A percentile compares a stretch with the other conserved stretches of the same genome.
These are phyloP conservation scores for Tetracentron sinense DNA, from an alignment of 164 flowering plant genomes.

Conservation along the genomic window DNA sequence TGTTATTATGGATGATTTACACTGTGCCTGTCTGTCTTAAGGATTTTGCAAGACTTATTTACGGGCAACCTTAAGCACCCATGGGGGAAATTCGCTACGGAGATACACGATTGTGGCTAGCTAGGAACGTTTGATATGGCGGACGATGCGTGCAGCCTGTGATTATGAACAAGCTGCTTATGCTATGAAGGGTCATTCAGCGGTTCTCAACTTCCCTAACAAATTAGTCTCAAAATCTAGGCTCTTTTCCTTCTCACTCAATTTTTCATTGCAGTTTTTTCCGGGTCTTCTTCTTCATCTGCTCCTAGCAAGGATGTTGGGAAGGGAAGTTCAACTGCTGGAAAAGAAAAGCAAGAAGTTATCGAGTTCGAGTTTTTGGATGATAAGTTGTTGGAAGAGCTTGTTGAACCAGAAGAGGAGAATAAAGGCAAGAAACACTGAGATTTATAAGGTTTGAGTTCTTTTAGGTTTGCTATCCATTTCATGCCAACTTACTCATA, in stretches of 20 bases:
- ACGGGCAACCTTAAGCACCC: too few relatives aligned
- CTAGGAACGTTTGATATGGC: constrained; percentile 24
- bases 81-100: constrained; percentile 21
- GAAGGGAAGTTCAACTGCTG: background rate
- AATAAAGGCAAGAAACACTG: background rate
- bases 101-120: constrained; percentile 24
- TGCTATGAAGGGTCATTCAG: constrained; percentile 18
- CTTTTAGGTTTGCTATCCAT: too few relatives aligned
- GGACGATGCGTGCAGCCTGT: constrained; percentile 21
- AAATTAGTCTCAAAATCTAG: constrained; percentile 3
- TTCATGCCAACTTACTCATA: too few relatives aligned
- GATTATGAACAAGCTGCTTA: constrained; percentile 24
- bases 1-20: too few relatives aligned
- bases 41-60: too few relatives aligned
- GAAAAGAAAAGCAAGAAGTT: constrained; percentile 6
- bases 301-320: background rate
- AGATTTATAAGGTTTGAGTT: background rate
- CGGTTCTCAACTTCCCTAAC: constrained; percentile 22
- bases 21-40: too few relatives aligned
- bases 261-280: too few relatives aligned
- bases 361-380: constrained; percentile 23
- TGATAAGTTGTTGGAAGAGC: constrained; percentile 21
- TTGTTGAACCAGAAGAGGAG: constrained; percentile 10
- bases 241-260: constrained; percentile 2
- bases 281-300: background rate